Base-by-base conservation (phyloP, 768 basidiomycete species). In the Leccinum longicurvipes region DNA sequence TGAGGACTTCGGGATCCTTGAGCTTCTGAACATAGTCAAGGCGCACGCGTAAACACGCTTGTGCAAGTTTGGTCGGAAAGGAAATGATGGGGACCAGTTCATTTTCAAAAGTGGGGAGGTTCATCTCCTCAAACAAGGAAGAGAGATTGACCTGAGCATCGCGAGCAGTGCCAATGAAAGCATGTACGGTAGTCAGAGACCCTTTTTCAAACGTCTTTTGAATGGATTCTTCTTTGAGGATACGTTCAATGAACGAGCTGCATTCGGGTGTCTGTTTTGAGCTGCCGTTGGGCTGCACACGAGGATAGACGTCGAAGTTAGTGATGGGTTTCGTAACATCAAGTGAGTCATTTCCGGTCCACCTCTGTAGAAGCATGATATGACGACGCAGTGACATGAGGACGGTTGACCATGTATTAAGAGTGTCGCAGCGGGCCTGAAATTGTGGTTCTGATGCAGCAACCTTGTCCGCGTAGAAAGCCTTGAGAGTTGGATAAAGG, bases 211-310 rank as follows among this genome's bases (percentile, higher is more conserved):
- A 98, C 9, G 91, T 93, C 58, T 88, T 82, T 71, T 95, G 91
- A 65, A 98, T 86, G n/a, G 88, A 88, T 65, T 98, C 96, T 71
- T 98, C 96, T 70, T 98, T 98, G 55, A 97, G 79, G 24, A 98
- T 76, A 27, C 93, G 84, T 69, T 98, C 97, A 31, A 98, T 88
- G 70, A 98, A 99, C 32, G 90, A 91, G 19, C 86, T 85, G 21
- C 86, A 84, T 61, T 87, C 87, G 5, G 84, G 70, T 45, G 77
- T 74, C 49, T 64, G 63, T 56, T 84, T 85, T 44, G 73, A 64
- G 41, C 69, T 66, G 10, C 71, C 73, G 51, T 70, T 72, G 52
- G 57, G 58, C 42, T 59, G 65, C 57, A 64, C 49, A 36, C 72
- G 68, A 24, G 70, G 64, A 19, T 68, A 63, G 56, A 71, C 62